phyloP scores from a whole-genome alignment of 2,329 filamentous ascomycete species.

The Penicillium sumatraense region DNA sequence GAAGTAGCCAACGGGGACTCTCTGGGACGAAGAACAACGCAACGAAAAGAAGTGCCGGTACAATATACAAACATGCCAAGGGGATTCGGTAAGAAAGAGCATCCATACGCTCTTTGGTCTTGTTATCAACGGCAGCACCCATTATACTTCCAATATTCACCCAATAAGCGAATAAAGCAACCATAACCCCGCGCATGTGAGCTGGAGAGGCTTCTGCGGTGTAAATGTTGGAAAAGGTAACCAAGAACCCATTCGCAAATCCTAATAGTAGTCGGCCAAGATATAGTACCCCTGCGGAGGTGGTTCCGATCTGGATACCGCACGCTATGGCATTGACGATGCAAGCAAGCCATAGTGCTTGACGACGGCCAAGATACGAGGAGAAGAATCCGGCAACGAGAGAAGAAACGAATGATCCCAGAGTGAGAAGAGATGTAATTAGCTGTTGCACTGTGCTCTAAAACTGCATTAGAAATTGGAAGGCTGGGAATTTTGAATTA shows the following conservation, averaged over 20 bases:
- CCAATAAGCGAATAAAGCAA: constrained; percentile 55
- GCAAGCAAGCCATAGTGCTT: constrained; percentile 55
- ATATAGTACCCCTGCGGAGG: constrained; percentile 48
- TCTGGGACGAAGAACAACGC: constrained; percentile 34
- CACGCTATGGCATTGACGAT: constrained; percentile 50
- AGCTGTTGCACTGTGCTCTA: constrained; percentile 57
- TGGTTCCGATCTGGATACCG: constrained; percentile 51
- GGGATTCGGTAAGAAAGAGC: constrained; percentile 33
- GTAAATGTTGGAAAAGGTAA: constrained; percentile 55
- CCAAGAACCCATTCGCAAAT: constrained; percentile 50
- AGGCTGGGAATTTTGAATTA: not conserved
- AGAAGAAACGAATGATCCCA: constrained; percentile 57
- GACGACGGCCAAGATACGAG: constrained; percentile 52
- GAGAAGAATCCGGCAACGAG: constrained; percentile 54
- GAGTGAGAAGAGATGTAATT: constrained; percentile 57
- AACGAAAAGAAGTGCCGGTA: constrained; percentile 26
- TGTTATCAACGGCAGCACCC: constrained; percentile 25
- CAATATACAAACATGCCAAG: constrained; percentile 26
- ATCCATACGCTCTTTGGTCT: constrained; percentile 35
- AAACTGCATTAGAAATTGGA: not conserved
- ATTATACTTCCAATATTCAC: constrained; percentile 41
- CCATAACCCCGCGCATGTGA: constrained; percentile 55
- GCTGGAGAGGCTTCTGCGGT: constrained; percentile 55
- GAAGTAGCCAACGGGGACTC: constrained; percentile 32
- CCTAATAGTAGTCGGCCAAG: constrained; percentile 53